These are phyloP conservation scores for Oryza officinalis DNA, from an alignment of 176 grass and related monocot species.

Conservation along the genomic window DNA sequence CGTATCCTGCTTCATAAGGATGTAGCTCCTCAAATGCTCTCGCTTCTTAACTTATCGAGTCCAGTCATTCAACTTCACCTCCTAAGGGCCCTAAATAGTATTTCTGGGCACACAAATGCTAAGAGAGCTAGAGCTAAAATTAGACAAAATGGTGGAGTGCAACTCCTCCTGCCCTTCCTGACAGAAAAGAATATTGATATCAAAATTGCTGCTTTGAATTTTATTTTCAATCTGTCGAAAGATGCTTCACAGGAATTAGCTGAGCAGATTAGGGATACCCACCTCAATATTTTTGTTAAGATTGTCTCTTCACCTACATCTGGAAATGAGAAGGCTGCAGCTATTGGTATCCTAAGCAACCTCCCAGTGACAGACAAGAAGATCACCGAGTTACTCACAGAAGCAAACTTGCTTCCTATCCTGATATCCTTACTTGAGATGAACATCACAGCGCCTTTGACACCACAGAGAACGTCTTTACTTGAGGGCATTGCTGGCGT, in stretches of 20 bases:
- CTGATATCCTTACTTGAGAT: slow-evolving; percentile 57
- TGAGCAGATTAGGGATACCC: slow-evolving; percentile 60
- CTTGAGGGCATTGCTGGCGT: slow-evolving; percentile 74
- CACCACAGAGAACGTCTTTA: slow-evolving; percentile 44
- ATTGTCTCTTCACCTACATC: slow-evolving; percentile 52
- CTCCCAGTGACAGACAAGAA: slow-evolving; percentile 71
- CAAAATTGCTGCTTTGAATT: slow-evolving; percentile 58
- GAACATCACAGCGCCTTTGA: slow-evolving; percentile 33
- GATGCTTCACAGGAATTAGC: slow-evolving; percentile 64
- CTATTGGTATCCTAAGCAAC: slow-evolving; percentile 71
- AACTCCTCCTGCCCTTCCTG: slow-evolving; percentile 81
- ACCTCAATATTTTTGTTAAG: slow-evolving; percentile 73
- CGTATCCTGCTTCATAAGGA: slow-evolving; percentile 67
- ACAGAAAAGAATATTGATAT: slow-evolving; percentile 61
- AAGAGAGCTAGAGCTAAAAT: slow-evolving; percentile 73
- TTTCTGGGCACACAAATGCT: slow-evolving; percentile 62
- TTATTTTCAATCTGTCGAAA: slow-evolving; percentile 76
- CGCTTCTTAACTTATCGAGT: slow-evolving; percentile 71
- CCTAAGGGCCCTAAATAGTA: slow-evolving; percentile 80
- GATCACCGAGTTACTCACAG: slow-evolving; percentile 59
- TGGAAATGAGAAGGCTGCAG: slow-evolving; percentile 60
- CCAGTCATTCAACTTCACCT: slow-evolving; percentile 79
- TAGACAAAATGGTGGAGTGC: slow-evolving; percentile 72
- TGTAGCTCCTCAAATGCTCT: slow-evolving; percentile 75
- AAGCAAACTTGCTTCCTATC: slow-evolving; percentile 68